Conservation (phyloP, 495 filamentous ascomycete genomes). For the Neurospora hispaniola region DNA sequence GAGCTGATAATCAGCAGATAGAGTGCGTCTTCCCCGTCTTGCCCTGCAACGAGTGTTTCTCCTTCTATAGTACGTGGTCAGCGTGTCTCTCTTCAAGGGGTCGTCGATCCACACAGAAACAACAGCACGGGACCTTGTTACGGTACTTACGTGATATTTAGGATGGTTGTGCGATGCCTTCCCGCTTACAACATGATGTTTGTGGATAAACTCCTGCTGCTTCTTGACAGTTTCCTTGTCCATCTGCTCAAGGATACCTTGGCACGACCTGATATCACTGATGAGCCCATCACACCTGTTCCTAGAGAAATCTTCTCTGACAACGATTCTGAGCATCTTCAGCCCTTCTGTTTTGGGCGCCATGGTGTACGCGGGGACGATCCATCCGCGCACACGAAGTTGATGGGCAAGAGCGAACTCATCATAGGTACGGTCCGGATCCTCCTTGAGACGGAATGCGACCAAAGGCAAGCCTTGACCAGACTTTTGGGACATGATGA, state of each 20-base stretch:
- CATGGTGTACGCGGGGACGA: slow-evolving; percentile 92
- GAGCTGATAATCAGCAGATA: slow-evolving; percentile 44
- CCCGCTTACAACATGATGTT: slow-evolving; percentile 43
- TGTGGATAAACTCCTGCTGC: slow-evolving; percentile 53
- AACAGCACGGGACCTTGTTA: slow-evolving; percentile 9
- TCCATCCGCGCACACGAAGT: slow-evolving; percentile 75
- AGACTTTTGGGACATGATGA: slow-evolving; percentile 68
- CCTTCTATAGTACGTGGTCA: slow-evolving; percentile 35
- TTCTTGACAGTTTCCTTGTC: slow-evolving; percentile 54
- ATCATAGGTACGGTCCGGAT: slow-evolving; percentile 55
- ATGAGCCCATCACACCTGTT: slow-evolving; percentile 64
- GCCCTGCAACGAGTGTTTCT: slow-evolving; percentile 78
- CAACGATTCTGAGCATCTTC: slow-evolving; percentile 76
- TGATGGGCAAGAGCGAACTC: slow-evolving; percentile 76
- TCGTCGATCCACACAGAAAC: neutral
- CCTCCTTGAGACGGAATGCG: slow-evolving; percentile 55
- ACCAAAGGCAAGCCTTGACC: slow-evolving; percentile 77
- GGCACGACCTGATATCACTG: slow-evolving; percentile 58
- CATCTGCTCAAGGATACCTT: slow-evolving; percentile 59
- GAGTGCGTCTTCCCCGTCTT: slow-evolving; percentile 83
- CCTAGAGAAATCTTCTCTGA: slow-evolving; percentile 79
- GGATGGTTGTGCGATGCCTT: slow-evolving; percentile 50
- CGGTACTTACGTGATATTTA: slow-evolving; percentile 39
- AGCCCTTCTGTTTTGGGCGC: slow-evolving; percentile 53
- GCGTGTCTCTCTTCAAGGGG: slow-evolving; percentile 2